Percentiles rank a stretch among this genome's conserved stretches.
These are phyloP conservation scores for Pseudopithomyces maydicus DNA, from an alignment of 2,329 filamentous ascomycete genomes.

Conservation along the genomic window DNA sequence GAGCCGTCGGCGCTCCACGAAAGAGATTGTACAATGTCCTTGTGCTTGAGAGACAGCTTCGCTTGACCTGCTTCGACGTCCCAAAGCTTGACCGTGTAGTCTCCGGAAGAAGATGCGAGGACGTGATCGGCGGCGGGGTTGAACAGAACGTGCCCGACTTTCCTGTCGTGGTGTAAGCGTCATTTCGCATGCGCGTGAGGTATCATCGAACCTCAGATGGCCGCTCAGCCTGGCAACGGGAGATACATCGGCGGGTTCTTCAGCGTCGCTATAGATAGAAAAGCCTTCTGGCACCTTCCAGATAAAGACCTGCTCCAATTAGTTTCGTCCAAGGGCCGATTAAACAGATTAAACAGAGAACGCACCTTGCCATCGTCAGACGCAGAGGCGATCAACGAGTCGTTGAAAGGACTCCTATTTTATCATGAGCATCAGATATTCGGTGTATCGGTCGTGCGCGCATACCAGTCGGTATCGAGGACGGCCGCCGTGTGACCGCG, in stretches of 20 bases:
- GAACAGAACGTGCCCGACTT: constrained; percentile 97
- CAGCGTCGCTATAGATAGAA: constrained; percentile 79
- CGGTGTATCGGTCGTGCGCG: background rate
- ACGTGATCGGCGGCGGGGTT: constrained; percentile 96
- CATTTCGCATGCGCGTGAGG: background rate
- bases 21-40: constrained; percentile 91
- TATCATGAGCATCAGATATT: constrained; percentile 19
- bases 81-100: constrained; percentile 95
- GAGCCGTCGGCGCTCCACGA: constrained; percentile 93
- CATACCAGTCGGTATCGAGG: constrained; percentile 92
- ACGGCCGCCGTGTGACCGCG: constrained; percentile 95
- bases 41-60: constrained; percentile 78
- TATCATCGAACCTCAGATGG: constrained; percentile 74
- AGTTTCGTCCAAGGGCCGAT: constrained; percentile 9
- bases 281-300: constrained; percentile 94
- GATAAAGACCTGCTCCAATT: constrained; percentile 70
- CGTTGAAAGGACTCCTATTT: constrained; percentile 90
- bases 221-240: constrained; percentile 83
- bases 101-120: constrained; percentile 91
- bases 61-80: constrained; percentile 81
- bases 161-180: constrained; percentile 60
- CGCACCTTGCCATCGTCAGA: constrained; percentile 89
- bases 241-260: constrained; percentile 80
- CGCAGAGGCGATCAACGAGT: constrained; percentile 87
- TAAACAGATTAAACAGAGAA: background rate